Conservation (phyloP, 2,329 filamentous ascomycete genomes). For the Pseudopithomyces maydicus region DNA sequence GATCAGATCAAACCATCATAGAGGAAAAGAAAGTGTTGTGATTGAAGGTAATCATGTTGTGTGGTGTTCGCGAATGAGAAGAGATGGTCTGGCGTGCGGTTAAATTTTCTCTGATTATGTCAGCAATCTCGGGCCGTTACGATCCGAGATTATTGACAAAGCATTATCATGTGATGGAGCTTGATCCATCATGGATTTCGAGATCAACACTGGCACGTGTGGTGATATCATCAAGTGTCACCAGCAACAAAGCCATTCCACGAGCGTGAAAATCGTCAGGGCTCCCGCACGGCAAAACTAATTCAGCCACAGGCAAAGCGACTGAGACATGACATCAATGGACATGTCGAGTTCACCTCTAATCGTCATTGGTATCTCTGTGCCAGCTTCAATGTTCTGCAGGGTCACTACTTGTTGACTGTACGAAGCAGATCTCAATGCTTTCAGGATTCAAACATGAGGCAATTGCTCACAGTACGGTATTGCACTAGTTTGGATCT, state of each 20-base stretch:
- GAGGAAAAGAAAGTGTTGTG: background rate
- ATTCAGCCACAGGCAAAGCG: background rate
- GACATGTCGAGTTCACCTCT: background rate
- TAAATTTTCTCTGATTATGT: background rate
- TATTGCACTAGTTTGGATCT: too few relatives aligned
- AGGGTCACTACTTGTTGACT: too few relatives aligned
- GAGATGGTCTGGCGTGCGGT: background rate
- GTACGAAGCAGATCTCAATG: too few relatives aligned
- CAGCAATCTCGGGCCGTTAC: too few relatives aligned
- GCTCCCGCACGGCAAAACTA: slow-evolving; percentile 1
- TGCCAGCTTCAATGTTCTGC: background rate
- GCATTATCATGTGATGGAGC: too few relatives aligned
- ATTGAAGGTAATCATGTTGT: too few relatives aligned
- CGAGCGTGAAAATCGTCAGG: slow-evolving; percentile 10
- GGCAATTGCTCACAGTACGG: too few relatives aligned
- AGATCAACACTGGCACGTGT: slow-evolving; percentile 5
- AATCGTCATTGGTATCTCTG: background rate
- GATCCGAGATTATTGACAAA: too few relatives aligned
- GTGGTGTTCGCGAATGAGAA: too few relatives aligned
- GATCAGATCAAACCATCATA: background rate
- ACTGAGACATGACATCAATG: slow-evolving; percentile 12
- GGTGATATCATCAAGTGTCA: slow-evolving; percentile 14
- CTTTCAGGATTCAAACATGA: too few relatives aligned
- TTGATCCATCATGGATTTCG: too few relatives aligned
- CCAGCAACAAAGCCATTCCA: background rate